Conservation (phyloP, 345 rosid genomes). For the Luvunga scandens region DNA sequence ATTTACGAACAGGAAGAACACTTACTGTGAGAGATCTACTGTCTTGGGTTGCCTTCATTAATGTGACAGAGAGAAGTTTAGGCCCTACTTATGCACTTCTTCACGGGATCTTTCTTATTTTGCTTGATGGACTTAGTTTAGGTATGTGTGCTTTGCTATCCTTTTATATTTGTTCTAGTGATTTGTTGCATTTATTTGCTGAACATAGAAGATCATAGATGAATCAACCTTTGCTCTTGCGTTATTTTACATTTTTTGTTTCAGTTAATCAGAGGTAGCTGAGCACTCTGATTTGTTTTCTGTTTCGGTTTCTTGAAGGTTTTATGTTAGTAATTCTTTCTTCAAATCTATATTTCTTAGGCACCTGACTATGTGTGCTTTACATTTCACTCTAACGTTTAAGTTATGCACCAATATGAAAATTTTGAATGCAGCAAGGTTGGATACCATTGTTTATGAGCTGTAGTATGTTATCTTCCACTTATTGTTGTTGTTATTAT, state of each 20-base stretch:
- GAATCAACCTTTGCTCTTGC: neutral
- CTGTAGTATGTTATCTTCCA: neutral
- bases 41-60: constrained; percentile 80
- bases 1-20: constrained; percentile 64
- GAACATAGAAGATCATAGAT: neutral
- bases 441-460: neutral
- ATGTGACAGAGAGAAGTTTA: constrained; percentile 48
- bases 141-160: constrained; percentile 38
- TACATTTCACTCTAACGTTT: neutral
- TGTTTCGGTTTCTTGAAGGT: neutral
- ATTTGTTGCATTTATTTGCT: neutral
- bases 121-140: constrained; percentile 88
- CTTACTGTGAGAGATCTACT: constrained; percentile 94
- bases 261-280: neutral
- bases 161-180: neutral
- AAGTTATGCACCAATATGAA: neutral
- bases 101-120: constrained; percentile 89
- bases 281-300: neutral
- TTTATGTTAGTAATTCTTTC: neutral
- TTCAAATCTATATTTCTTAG: neutral
- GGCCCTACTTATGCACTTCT: constrained; percentile 60
- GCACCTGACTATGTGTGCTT: neutral
- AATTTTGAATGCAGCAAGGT: neutral
- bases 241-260: neutral
- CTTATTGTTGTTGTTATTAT: too few species aligned